phyloP scores from a whole-genome alignment of 768 basidiomycete genomes.

The Botryobasidium botryosum region DNA sequence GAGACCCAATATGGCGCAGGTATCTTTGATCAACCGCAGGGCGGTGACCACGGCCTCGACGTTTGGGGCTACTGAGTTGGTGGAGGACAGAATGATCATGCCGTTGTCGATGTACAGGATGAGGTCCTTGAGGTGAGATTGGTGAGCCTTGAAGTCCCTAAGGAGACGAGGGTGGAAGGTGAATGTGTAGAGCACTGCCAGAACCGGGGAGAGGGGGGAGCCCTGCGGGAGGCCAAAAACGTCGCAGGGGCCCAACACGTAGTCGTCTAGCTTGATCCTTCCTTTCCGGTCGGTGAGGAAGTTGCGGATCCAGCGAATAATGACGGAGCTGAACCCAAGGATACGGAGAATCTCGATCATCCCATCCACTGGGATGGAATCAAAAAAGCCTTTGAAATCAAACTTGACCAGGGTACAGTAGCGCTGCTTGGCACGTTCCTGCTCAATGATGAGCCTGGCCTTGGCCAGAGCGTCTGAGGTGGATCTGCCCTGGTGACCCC shows the following conservation, averaged over 20 bases:
- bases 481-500: not conserved
- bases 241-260: not conserved
- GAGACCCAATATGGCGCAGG: too few species aligned
- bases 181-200: too few species aligned
- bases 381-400: conserved; percentile 6
- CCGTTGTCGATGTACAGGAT: too few species aligned
- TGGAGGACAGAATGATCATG: too few species aligned
- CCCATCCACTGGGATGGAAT: not conserved
- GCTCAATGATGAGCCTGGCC: not conserved
- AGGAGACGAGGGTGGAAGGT: too few species aligned
- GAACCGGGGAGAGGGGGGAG: not conserved
- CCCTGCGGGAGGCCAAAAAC: not conserved
- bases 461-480: conserved; percentile 2
- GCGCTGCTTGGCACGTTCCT: not conserved
- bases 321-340: not conserved
- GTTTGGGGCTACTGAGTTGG: too few species aligned
- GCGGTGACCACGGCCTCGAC: too few species aligned
- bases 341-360: not conserved
- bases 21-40: too few species aligned
- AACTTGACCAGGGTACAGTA: conserved; percentile 1
- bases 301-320: not conserved
- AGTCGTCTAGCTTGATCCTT: not conserved
- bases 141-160: too few species aligned
- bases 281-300: conserved; percentile 3
- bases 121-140: too few species aligned